Evolutionary conservation across 805 yeast species (phyloP), one percentile per base, ranked within the genome.

Genomic region (Metschnikowia koreensis): DNA sequence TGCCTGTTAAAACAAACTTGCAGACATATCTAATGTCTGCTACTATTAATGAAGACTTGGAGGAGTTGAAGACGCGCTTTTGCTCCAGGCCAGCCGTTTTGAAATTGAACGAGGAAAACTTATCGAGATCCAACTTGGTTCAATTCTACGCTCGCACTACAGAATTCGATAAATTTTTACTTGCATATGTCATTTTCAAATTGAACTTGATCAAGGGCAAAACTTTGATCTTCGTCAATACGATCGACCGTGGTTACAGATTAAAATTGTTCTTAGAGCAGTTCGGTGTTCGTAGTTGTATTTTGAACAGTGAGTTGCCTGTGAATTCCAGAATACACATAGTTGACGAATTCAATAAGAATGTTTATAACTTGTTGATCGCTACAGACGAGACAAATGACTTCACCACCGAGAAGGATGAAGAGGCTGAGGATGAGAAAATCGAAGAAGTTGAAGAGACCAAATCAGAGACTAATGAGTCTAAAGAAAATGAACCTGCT

Each of bases 21-120:
- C 99, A 94, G 71, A 85, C 94, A 2, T 94, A 90, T 70, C 74
- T 94, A 59, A 94, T 94, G 98, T 88, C 96, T 69, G 99, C 99
- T 2, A 94, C 99, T 3, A 74, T 94, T 53, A 88, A 84, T 64
- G 96, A 89, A 41, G 97, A 93, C 56, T 82, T 93, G 56, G 83
- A 88, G 53, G 81, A 80, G 43, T 71, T 94, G 60, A 93, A 93
- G 68, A 68, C 74, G 46, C 81, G 81, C 62, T 92, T 87, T 68
- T 93, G 97, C 69, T 83, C 89, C 51, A 79, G 76, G 52, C 96
- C 97, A 1, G 97, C 96, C 1, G 80, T 89, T 26, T 74, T 94
- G 57, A 87, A 85, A 62, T 77, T 93, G 38, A 85, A 87, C 59
- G 90, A 85, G 44, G 81, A 80, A 47, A 74, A 80, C 17, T 48